Evolutionary conservation across 805 yeast genomes (phyloP).

Genomic region (Sugiyamaella boreocaroliniensis): DNA sequence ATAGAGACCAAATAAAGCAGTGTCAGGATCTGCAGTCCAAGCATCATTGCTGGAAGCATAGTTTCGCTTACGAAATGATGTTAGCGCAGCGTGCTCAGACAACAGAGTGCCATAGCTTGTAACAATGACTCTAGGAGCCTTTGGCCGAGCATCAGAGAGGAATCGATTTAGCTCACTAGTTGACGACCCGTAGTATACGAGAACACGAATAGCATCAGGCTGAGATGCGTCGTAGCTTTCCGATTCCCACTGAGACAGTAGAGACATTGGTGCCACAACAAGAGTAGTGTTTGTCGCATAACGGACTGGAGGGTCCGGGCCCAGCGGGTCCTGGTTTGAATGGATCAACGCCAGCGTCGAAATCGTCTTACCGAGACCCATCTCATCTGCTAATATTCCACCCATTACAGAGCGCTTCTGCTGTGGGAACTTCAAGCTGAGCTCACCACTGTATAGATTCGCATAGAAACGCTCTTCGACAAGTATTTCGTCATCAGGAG

Average conservation of each 20-base stretch:
- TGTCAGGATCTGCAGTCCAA: conserved; percentile 2
- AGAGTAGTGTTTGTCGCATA: conserved; percentile 64
- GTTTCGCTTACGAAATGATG: conserved; percentile 12
- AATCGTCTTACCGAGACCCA: conserved; percentile 94
- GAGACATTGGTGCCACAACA: conserved; percentile 83
- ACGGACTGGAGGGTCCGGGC: conserved; percentile 1
- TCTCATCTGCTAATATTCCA: conserved; percentile 91
- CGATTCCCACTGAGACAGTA: conserved; percentile 83
- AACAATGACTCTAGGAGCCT: conserved; percentile 54
- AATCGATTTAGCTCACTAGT: conserved; percentile 42
- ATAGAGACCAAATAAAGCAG: conserved; percentile 45
- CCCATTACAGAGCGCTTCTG: conserved; percentile 59
- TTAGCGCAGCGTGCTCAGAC: conserved; percentile 57
- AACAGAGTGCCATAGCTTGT: conserved; percentile 87
- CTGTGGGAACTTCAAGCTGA: conserved; percentile 61
- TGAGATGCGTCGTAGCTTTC: conserved; percentile 55
- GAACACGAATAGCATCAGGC: conserved; percentile 20
- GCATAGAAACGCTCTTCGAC: conserved; percentile 48
- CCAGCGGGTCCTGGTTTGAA: conserved; percentile 29
- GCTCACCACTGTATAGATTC: conserved; percentile 72
- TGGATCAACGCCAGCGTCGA: conserved; percentile 70
- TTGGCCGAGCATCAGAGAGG: conserved; percentile 28
- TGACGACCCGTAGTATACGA: conserved; percentile 71
- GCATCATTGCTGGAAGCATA: neutral
- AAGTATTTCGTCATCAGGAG: neutral